These are phyloP conservation scores for Astrocystis sublimbata DNA, from an alignment of 495 filamentous ascomycete species.

Conservation along the genomic window DNA sequence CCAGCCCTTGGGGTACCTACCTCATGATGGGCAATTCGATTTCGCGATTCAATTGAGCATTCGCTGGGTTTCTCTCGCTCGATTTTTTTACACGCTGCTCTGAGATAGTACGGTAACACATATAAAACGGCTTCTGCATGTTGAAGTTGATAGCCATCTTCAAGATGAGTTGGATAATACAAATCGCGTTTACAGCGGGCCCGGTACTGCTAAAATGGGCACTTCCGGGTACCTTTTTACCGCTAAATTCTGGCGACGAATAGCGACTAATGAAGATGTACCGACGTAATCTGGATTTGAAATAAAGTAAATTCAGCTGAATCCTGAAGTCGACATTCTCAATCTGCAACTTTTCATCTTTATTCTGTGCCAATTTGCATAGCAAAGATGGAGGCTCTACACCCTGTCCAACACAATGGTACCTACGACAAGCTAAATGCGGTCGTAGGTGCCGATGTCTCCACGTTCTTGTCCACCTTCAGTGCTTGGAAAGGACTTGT, in stretches of 20 bases:
- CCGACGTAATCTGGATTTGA: background rate
- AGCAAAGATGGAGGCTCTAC: conserved; percentile 1
- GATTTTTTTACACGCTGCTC: background rate
- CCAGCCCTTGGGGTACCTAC: too few species aligned
- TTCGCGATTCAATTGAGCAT: background rate
- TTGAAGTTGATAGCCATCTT: background rate
- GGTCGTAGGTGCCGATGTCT: conserved; percentile 1
- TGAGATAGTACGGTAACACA: background rate
- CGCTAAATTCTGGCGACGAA: background rate
- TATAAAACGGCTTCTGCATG: background rate
- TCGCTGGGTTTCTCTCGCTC: background rate
- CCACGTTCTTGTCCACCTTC: background rate
- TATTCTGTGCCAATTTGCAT: background rate
- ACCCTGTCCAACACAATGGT: background rate
- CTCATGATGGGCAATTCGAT: too few species aligned
- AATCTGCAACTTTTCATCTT: background rate
- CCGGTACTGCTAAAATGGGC: background rate
- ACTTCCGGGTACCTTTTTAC: background rate
- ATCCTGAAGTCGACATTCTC: background rate
- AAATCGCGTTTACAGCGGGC: too few species aligned
- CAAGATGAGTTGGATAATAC: background rate
- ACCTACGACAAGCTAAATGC: conserved; percentile 1
- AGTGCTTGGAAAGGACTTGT: background rate
- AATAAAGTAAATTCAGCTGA: background rate
- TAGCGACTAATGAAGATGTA: background rate